Base-by-base conservation (phyloP, 495 filamentous ascomycete genomes). In the Penicillium atrosanguineum region DNA sequence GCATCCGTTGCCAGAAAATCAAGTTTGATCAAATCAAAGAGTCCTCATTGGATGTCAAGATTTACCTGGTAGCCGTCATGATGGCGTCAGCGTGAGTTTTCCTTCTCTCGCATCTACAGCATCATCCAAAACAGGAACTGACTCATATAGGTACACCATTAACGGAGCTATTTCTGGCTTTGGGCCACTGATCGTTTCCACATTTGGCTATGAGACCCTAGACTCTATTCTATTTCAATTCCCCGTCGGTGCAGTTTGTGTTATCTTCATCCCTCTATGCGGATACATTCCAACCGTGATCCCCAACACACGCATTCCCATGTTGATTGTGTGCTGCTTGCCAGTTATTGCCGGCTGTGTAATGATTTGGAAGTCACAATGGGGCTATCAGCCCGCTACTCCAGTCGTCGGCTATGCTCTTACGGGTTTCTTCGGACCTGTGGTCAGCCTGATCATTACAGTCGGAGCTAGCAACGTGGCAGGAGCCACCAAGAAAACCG, bases 131-230 rank as follows among this genome's bases (percentile, higher is more conserved):
- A 45, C 16, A 12, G 28, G 31, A 40, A 8, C 34, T 28, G 19
- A 50, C 39, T 5, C 5, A 18, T 9, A 11, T 36, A 79, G 77
- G 5, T 88, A 89, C 57, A 88, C 84, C 1, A 81, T 90, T 53
- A 89, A 90, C 55, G 87, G 87, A 18, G 87, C 85, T 4, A 83
- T 89, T n/a, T 79, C 78, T n/a, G 86, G 87, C 0, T 90, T 90
- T 60, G 86, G 87, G 0, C 86, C 87, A 3, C 66, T 90, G 5
- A 89, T 90, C 52, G 86, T 91, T 3, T 81, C 77, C 2, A 90
- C 86, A 0, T 90, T 90, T 56, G 87, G 87, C 50, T 91, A 80
- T 64, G 72, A 73, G 19, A 79, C 80, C 0, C 71, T 88, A 4
- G 77, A 88, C 31, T 82, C 82, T 0, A 89, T 90, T 50, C 72